phyloP scores from a whole-genome alignment of 345 rosid genomes.

The Sisymbrium altissimum region DNA sequence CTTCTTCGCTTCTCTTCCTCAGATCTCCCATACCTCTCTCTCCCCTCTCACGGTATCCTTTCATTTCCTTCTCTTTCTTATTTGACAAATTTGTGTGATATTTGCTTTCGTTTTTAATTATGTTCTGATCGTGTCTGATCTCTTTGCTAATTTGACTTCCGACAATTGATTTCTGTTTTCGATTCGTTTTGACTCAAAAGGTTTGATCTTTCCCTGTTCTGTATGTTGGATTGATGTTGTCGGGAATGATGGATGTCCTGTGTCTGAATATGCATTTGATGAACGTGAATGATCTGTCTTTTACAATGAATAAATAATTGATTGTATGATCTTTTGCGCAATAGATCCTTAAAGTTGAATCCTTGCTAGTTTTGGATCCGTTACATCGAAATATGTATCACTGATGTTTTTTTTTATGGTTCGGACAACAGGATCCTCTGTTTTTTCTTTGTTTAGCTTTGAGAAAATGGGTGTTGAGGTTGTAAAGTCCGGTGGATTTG shows the following conservation, averaged over 20 bases:
- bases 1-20: conserved; percentile 19
- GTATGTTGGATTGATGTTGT: too few relatives aligned
- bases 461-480: conserved; percentile 77
- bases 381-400: neutral
- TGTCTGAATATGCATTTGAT: neutral
- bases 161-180: neutral
- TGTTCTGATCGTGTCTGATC: conserved; percentile 9
- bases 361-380: conserved; percentile 11
- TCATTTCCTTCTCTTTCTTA: neutral
- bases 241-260: too few relatives aligned
- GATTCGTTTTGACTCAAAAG: conserved; percentile 11
- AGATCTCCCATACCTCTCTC: conserved; percentile 29
- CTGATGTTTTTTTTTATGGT: neutral
- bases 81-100: neutral
- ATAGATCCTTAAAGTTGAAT: conserved; percentile 20
- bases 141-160: conserved; percentile 7
- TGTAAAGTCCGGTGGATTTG: conserved; percentile 49
- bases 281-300: neutral
- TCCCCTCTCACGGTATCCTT: conserved; percentile 24
- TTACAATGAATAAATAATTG: neutral
- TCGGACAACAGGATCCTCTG: conserved; percentile 24
- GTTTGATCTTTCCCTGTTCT: conserved; percentile 7
- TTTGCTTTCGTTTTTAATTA: neutral
- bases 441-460: conserved; percentile 2
- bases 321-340: neutral